Evolutionary conservation across 2,329 filamentous ascomycete species (phyloP), one percentile per base, ranked within the genome.

Genomic region (Penicillium fuscoglaucum): DNA sequence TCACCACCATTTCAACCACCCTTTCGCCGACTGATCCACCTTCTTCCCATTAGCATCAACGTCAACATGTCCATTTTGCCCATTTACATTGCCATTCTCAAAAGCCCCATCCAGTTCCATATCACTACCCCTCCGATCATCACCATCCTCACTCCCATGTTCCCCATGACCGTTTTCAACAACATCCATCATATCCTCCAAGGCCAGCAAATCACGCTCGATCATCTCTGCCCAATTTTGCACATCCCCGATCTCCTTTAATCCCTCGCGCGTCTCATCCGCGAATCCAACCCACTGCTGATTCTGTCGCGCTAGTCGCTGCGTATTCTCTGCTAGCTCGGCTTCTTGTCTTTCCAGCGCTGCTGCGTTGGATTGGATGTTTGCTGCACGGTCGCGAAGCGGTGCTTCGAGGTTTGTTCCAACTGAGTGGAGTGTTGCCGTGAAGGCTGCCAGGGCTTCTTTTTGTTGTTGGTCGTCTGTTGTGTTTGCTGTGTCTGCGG

Each of bases 191-290:
- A 73, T 73, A 64, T 79, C 76, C 69, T 79, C 78, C 21, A 79
- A 64, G 58, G 76, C 69, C 61, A 76, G 66, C 50, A 81, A 63
- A 70, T 80, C 79, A 61, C 76, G 66, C 68, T 81, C 85, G 67
- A 87, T 79, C 76, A 86, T 77, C 76, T 87, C 84, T 21, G 84
- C 83, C 84, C 84, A 87, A 66, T 86, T 86, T 76, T 87, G 84
- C 59, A 87, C 77, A 65, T 87, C 84, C n/a, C 85, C 85, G 61
- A 87, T 79, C 71, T 86, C 83, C 70, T 86, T 86, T 61, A 87
- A 66, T 55, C 82, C 83, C 65, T 82, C 81, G 12, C 80, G 78
- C 60, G 81, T 82, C 63, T 78, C 79, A 60, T 84, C 82, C 26
- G 81, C 77, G 52, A 85, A 71, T 66, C 81, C 83, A 66, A 81